phyloP scores from a whole-genome alignment of 2,329 filamentous ascomycete genomes.

The Endoconidiophora polonica region DNA sequence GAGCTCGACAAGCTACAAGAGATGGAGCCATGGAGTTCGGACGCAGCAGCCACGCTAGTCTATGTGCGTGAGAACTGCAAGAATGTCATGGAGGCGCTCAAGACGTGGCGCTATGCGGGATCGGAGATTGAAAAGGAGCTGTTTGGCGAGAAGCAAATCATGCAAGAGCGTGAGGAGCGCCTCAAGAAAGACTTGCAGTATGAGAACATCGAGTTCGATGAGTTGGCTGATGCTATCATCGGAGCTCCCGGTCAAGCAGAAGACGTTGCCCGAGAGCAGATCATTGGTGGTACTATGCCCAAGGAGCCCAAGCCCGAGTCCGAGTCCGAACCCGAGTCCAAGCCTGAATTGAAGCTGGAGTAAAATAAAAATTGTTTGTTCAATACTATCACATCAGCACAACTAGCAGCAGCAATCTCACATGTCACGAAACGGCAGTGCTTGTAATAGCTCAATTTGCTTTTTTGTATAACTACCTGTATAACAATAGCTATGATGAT shows the following conservation, averaged over 20 bases:
- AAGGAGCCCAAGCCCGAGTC: no score
- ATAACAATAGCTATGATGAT: not conserved
- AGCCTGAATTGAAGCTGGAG: no score
- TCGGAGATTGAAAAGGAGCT: slow-evolving; percentile 9
- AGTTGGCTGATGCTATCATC: not conserved
- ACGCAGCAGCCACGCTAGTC: slow-evolving; percentile 21
- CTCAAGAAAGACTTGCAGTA: slow-evolving; percentile 1
- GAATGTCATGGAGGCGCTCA: slow-evolving; percentile 20
- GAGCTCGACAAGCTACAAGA: slow-evolving; percentile 34
- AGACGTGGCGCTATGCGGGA: slow-evolving; percentile 12
- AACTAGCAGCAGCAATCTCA: no score
- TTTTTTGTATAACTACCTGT: not conserved
- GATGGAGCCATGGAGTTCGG: slow-evolving; percentile 31
- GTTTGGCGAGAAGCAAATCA: slow-evolving; percentile 11
- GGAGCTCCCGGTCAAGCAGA: not conserved
- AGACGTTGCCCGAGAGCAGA: not conserved
- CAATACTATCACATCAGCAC: no score
- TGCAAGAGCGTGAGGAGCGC: slow-evolving; percentile 4
- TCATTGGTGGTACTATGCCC: no score
- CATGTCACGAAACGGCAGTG: no score
- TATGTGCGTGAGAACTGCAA: slow-evolving; percentile 20
- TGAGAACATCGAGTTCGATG: slow-evolving; percentile 3
- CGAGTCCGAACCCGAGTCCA: not conserved
- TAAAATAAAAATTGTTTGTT: no score
- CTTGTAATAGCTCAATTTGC: no score